phyloP scores from a whole-genome alignment of 2,329 filamentous ascomycete species.

The Monosporascus cannonballus region DNA sequence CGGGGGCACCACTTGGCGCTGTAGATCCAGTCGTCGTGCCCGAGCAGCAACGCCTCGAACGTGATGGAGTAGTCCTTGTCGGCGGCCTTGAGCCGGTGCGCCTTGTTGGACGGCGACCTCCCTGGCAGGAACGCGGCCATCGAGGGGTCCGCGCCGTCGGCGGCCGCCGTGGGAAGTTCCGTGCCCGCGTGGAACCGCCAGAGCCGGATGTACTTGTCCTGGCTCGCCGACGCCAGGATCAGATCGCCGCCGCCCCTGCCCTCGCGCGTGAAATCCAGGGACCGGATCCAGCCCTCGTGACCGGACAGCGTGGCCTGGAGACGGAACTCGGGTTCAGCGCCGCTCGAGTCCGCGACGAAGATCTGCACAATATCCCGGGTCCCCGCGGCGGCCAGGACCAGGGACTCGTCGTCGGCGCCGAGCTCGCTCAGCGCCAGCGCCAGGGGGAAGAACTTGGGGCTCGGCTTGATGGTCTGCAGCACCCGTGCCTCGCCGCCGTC shows the following conservation, averaged over 20 bases:
- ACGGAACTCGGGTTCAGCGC: slow-evolving; percentile 46
- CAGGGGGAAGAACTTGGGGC: slow-evolving; percentile 77
- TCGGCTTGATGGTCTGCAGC: slow-evolving; percentile 64
- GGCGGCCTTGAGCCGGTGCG: slow-evolving; percentile 63
- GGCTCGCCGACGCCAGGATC: slow-evolving; percentile 85
- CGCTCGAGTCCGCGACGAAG: slow-evolving; percentile 51
- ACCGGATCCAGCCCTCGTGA: slow-evolving; percentile 93
- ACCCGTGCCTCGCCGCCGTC: slow-evolving; percentile 42
- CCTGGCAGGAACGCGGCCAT: slow-evolving; percentile 56
- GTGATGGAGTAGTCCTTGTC: slow-evolving; percentile 69
- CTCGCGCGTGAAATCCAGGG: slow-evolving; percentile 71
- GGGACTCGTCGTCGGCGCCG: slow-evolving; percentile 41
- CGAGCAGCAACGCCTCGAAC: slow-evolving; percentile 88
- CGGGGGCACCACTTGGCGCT: slow-evolving; percentile 67
- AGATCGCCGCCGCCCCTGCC: slow-evolving; percentile 54
- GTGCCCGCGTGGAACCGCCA: slow-evolving; percentile 78
- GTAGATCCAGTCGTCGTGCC: slow-evolving; percentile 98
- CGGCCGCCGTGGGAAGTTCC: slow-evolving; percentile 52
- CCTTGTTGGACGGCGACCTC: slow-evolving; percentile 81
- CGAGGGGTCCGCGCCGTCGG: slow-evolving; percentile 48
- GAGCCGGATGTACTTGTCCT: slow-evolving; percentile 93
- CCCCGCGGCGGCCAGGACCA: slow-evolving; percentile 77
- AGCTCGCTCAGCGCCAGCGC: slow-evolving; percentile 63
- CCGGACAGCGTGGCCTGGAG: slow-evolving; percentile 74
- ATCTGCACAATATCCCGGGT: slow-evolving; percentile 80